phyloP scores from a whole-genome alignment of 768 basidiomycete species.

The Pleurotus eryngii region DNA sequence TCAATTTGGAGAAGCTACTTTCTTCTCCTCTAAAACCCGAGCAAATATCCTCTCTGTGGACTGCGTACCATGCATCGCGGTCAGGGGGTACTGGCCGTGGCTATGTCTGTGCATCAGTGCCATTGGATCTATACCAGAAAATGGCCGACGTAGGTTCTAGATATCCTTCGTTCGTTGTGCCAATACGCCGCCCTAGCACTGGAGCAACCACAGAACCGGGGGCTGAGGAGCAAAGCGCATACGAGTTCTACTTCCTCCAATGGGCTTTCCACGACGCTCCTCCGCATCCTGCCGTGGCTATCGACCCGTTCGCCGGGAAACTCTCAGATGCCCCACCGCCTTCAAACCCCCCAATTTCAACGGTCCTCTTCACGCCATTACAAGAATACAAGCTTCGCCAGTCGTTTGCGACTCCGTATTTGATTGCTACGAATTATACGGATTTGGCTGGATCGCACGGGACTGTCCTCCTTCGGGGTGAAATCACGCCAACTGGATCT shows the following conservation, averaged over 20 bases:
- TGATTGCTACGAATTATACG: conserved; percentile 89
- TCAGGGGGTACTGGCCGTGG: conserved; percentile 80
- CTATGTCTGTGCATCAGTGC: conserved; percentile 80
- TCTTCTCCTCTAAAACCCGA: conserved; percentile 64
- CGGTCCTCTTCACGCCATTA: conserved; percentile 88
- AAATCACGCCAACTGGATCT: conserved; percentile 66
- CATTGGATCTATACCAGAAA: conserved; percentile 64
- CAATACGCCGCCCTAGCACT: conserved; percentile 56
- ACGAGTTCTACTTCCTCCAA: conserved; percentile 84
- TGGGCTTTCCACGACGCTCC: conserved; percentile 85
- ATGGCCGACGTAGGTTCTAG: conserved; percentile 61
- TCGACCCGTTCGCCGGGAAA: conserved; percentile 42
- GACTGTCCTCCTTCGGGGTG: conserved; percentile 84
- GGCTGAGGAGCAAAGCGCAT: conserved; percentile 35
- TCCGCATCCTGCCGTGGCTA: conserved; percentile 44
- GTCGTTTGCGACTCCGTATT: conserved; percentile 85
- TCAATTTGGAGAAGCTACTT: conserved; percentile 72
- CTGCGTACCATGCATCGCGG: conserved; percentile 79
- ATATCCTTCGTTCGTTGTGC: conserved; percentile 81
- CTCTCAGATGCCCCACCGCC: conserved; percentile 18
- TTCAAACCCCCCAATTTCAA: conserved; percentile 55
- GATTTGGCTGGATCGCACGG: conserved; percentile 80
- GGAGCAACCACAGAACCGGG: conserved; percentile 31
- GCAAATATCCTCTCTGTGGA: conserved; percentile 85
- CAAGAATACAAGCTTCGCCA: conserved; percentile 88